Base-by-base conservation (phyloP, 768 basidiomycete species). In the Amanita thiersii region DNA sequence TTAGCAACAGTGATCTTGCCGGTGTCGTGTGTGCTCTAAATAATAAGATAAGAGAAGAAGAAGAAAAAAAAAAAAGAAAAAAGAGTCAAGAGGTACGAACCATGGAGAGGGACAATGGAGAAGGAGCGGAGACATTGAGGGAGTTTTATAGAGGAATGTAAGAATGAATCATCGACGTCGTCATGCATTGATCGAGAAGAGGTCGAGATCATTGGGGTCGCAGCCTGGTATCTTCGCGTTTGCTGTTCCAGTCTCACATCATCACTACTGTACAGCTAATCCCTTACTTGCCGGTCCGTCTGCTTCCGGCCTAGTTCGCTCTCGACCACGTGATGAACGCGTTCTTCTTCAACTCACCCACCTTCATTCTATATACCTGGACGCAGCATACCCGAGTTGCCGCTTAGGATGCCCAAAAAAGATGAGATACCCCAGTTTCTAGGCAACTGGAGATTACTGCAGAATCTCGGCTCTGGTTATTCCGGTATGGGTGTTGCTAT, bases 391-490 rank as follows among this genome's bases (percentile, higher is more conserved):
- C 24, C 17, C 11, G 34, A 18, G 20, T 33, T 10, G 5, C 10
- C 24, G 8, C 24, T 4, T 14, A 29, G 30, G 26, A 45, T 37
- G 36, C 21, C 37, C 30, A 28, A 29, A 15, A 37, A 36, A 25
- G 19, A 37, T 8, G 34, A 37, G 7, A 56, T 69, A 15, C 69
- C 71, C 8, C 51, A 50, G 19, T 40, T 59, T n/a, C 60, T 86
- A 9, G 79, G 69, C 11, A 85, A 84, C 54, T 86, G 70, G 61
- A 73, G 65, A 58, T 54, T 87, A 24, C 65, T 68, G 15, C 67
- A 75, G 26, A 66, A 63, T 12, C 64, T 87, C 20, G 84, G 84
- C 17, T 77, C 81, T 33, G 84, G 84, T 2, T 86, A 80, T 53
- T 85, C 83, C 46, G 84, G 84, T 78, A 44, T 44, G n/a, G n/a